Evolutionary conservation across 2,329 filamentous ascomycete species (phyloP), one percentile per base, ranked within the genome.

Genomic region (Fusarium setosum): DNA sequence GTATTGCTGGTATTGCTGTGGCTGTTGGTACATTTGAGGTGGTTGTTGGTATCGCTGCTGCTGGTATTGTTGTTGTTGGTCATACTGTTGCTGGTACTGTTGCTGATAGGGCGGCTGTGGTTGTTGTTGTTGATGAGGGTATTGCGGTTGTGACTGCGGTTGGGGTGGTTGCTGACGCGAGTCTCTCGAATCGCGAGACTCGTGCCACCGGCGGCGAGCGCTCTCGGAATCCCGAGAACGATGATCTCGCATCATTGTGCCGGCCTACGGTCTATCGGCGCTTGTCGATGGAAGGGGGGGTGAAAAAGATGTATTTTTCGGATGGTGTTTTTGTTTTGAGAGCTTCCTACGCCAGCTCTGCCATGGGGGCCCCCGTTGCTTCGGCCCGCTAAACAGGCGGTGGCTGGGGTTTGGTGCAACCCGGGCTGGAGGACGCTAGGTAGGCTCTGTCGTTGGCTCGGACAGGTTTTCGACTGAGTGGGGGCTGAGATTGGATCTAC

Each of bases 201-300:
- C 73, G 62, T 72, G 72, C 69, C 72, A 74, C 79, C 84, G 83
- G 74, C 84, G 83, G 74, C 83, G 80, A 73, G 81, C 81, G 79
- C 81, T 81, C 70, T 86, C 85, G 56, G 83, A 83, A 78, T 84
- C 87, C 79, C 84, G 82, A 72, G 82, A 83, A 75, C 84, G 84
- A 77, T 81, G 79, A 73, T 83, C 81, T 79, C 82, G 80, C 83
- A 86, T 83, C 83, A 84, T 86, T 74, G 74, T 79, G 68, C 67
- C 72, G 72, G 67, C 67, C 56, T 61, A 67, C 60, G 50, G 42
- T 63, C 62, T 67, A 60, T 40, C 71, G 63, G 56, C 57, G 64
- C 26, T 12, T 67, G 63, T 64, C 66, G 65, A 62, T 67, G 60
- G 52, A 56, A 61, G 60, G 44, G 44, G 26, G 44, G 15, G 44